Evolutionary conservation across 1,284 basidiomycete genomes (phyloP).

Genomic region (Coniferiporia weirii): DNA sequence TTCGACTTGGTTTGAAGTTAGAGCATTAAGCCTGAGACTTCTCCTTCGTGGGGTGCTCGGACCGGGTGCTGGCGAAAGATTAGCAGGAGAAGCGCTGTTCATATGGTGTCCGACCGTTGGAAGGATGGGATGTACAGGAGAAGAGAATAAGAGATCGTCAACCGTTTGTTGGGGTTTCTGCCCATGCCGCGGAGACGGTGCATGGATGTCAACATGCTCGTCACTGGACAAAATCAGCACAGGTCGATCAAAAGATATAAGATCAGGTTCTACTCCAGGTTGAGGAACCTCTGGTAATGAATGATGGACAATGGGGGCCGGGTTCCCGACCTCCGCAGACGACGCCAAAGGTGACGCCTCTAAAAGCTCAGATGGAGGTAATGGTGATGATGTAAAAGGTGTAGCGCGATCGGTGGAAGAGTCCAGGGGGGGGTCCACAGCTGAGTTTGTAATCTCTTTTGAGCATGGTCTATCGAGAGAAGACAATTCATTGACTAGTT

Average conservation of each 20-base stretch:
- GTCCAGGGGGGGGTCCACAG: constrained; percentile 1
- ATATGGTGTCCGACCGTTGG: background rate
- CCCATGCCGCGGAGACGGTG: constrained; percentile 14
- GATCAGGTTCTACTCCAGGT: constrained; percentile 6
- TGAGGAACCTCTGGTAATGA: background rate
- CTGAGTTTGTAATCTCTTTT: constrained; percentile 9
- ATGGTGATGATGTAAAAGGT: constrained; percentile 1
- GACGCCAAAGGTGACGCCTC: constrained; percentile 1
- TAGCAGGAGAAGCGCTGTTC: background rate
- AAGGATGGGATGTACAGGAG: background rate
- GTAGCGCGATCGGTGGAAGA: background rate
- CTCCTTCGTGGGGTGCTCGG: constrained; percentile 10
- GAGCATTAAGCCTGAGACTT: constrained; percentile 14
- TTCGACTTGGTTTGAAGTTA: background rate
- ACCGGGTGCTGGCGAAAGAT: background rate
- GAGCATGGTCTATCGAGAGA: constrained; percentile 4
- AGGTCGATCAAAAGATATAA: constrained; percentile 17
- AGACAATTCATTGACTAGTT: background rate
- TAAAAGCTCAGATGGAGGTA: background rate
- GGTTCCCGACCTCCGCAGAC: background rate
- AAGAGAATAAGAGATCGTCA: constrained; percentile 15
- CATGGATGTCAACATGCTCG: background rate
- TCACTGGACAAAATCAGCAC: background rate
- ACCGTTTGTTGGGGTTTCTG: constrained; percentile 4
- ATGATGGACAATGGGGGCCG: background rate